Conservation (phyloP, 179 eudicot genomes). For the Vitellaria paradoxa region DNA sequence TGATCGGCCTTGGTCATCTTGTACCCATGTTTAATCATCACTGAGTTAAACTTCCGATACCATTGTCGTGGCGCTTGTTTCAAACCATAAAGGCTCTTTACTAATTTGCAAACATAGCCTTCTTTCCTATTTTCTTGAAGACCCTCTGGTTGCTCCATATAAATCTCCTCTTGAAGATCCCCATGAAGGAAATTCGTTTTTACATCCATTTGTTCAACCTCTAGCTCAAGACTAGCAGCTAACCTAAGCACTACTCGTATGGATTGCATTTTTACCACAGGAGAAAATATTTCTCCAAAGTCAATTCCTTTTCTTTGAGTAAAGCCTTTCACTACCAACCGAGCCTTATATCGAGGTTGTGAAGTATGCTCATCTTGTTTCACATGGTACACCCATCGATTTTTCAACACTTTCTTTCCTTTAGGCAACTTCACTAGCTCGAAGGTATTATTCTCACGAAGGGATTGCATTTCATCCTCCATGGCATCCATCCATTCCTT, state of each 20-base stretch:
- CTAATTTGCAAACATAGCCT: conserved; percentile 6
- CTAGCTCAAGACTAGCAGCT: conserved; percentile 3
- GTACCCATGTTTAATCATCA: neutral
- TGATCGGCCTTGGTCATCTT: neutral
- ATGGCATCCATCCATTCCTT: conserved; percentile 18
- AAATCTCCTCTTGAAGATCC: conserved; percentile 4
- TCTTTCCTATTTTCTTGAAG: neutral
- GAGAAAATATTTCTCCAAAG: conserved; percentile 8
- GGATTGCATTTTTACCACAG: too few species aligned
- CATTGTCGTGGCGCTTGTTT: neutral
- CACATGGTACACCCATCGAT: neutral
- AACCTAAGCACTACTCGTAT: conserved; percentile 5
- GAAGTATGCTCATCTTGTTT: conserved; percentile 15
- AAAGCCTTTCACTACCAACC: conserved; percentile 17
- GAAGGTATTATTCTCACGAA: conserved; percentile 15
- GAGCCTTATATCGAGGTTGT: conserved; percentile 9
- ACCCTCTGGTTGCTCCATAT: conserved; percentile 17
- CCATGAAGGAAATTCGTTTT: conserved; percentile 2
- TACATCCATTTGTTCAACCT: conserved; percentile 15
- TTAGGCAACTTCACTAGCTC: conserved; percentile 23
- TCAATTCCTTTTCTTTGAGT: conserved; percentile 14
- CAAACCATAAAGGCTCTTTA: conserved; percentile 6
- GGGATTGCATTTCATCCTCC: conserved; percentile 16
- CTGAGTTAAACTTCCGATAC: conserved; percentile 1
- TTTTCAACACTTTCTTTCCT: conserved; percentile 8